Percentiles rank a stretch among this genome's conserved stretches.
Conservation (phyloP, 345 rosid species). For the Citrus maxima region DNA sequence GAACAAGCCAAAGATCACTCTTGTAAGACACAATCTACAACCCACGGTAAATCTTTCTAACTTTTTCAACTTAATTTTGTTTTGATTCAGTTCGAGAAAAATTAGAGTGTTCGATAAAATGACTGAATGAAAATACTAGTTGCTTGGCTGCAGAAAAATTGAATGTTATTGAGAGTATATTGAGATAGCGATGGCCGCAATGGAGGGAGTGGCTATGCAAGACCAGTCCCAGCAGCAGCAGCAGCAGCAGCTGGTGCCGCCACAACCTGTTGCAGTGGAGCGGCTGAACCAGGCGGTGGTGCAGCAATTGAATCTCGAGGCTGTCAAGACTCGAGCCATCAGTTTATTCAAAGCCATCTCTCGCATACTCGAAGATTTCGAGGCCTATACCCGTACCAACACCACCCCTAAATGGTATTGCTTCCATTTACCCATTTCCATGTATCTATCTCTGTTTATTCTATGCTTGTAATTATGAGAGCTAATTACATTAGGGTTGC, state of each 20-base stretch:
- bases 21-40: not conserved
- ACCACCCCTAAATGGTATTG: constrained; percentile 80
- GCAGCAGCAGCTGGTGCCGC: constrained; percentile 23
- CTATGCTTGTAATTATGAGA: not conserved
- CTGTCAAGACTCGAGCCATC: constrained; percentile 73
- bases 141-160: not conserved
- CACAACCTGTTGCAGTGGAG: constrained; percentile 39
- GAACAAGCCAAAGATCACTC: not conserved
- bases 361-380: constrained; percentile 90
- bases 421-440: not conserved
- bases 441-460: not conserved
- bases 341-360: constrained; percentile 77
- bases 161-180: not conserved
- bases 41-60: not conserved
- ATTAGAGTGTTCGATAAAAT: not conserved
- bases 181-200: constrained; percentile 3
- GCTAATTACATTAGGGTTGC: not conserved
- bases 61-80: not conserved
- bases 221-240: constrained; percentile 31
- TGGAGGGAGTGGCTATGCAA: constrained; percentile 23
- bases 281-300: constrained; percentile 62
- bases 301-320: constrained; percentile 72
- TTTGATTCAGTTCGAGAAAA: not conserved
- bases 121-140: not conserved
- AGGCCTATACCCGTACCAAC: constrained; percentile 67